Percentiles rank a stretch among this genome's conserved stretches.
Conservation (phyloP, 306 rosid species). For the Begonia fuchsioides region DNA sequence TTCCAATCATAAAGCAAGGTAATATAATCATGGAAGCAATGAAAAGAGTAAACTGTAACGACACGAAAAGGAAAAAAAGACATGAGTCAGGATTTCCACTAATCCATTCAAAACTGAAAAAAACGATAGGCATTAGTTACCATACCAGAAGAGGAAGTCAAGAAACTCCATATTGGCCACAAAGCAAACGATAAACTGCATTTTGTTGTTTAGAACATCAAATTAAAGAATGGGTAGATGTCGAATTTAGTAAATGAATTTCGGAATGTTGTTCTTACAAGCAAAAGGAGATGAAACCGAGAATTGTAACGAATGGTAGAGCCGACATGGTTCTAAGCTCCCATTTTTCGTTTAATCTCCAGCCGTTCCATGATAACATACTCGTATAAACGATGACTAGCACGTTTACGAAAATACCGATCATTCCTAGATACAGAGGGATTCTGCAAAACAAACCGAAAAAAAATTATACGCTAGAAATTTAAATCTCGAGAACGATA, state of each 20-base stretch:
- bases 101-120: neutral
- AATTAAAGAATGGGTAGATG: slow-evolving; percentile 17
- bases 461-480: slow-evolving; percentile 6
- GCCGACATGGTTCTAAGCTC: slow-evolving; percentile 58
- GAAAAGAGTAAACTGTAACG: slow-evolving; percentile 87
- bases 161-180: slow-evolving; percentile 95
- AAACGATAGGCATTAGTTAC: slow-evolving; percentile 2
- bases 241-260: neutral
- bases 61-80: slow-evolving; percentile 11
- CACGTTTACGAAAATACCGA: slow-evolving; percentile 52
- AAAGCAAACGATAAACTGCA: slow-evolving; percentile 72
- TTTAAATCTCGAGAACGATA: too few relatives aligned
- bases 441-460: slow-evolving; percentile 48
- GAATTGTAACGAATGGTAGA: slow-evolving; percentile 63
- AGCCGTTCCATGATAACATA: slow-evolving; percentile 51
- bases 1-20: slow-evolving; percentile 64
- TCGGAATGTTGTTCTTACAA: slow-evolving; percentile 36
- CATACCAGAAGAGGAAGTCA: slow-evolving; percentile 93
- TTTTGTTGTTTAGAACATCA: slow-evolving; percentile 2
- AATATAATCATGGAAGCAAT: slow-evolving; percentile 90
- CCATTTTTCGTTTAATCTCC: slow-evolving; percentile 86
- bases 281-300: slow-evolving; percentile 78
- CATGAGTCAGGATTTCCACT: slow-evolving; percentile 13
- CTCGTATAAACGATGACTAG: slow-evolving; percentile 71
- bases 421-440: slow-evolving; percentile 84